Evolutionary conservation across 2,329 filamentous ascomycete species (phyloP).

Genomic region (Chlorencoelia australis): DNA sequence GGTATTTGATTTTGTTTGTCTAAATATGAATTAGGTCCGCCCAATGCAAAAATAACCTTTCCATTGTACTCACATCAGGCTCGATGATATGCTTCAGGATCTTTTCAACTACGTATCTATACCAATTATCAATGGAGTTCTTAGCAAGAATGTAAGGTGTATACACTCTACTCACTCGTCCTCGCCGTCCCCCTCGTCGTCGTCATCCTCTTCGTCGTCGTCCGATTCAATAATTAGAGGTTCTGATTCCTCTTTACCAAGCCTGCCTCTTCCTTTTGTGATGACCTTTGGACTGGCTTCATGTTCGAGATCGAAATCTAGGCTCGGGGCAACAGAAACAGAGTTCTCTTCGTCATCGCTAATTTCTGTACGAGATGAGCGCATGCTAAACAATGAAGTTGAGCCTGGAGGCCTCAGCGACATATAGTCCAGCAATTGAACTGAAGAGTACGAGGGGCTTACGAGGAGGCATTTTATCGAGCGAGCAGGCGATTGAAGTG

Average conservation of each 20-base stretch:
- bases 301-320: conserved; percentile 24
- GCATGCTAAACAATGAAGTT: conserved; percentile 7
- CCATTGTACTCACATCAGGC: conserved; percentile 36
- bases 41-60: background rate
- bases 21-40: conserved; percentile 7
- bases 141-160: conserved; percentile 7
- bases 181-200: conserved; percentile 29
- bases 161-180: conserved; percentile 35
- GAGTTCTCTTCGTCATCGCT: conserved; percentile 26
- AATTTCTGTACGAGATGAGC: conserved; percentile 21
- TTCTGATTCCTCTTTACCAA: conserved; percentile 20
- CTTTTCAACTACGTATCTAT: conserved; percentile 63
- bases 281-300: background rate
- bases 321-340: conserved; percentile 27
- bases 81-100: conserved; percentile 57
- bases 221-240: conserved; percentile 19
- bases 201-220: conserved; percentile 27
- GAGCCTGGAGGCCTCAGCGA: conserved; percentile 1
- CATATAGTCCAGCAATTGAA: conserved; percentile 5
- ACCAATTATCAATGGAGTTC: conserved; percentile 16
- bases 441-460: conserved; percentile 13
- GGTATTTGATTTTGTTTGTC: conserved; percentile 44
- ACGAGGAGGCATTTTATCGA: conserved; percentile 24
- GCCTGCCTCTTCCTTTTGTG: conserved; percentile 9
- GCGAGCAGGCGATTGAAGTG: background rate